A percentile compares a stretch with the other conserved stretches of the same genome.
These are phyloP conservation scores for Agrocybe pediades DNA, from an alignment of 768 basidiomycete genomes.

Conservation along the genomic window DNA sequence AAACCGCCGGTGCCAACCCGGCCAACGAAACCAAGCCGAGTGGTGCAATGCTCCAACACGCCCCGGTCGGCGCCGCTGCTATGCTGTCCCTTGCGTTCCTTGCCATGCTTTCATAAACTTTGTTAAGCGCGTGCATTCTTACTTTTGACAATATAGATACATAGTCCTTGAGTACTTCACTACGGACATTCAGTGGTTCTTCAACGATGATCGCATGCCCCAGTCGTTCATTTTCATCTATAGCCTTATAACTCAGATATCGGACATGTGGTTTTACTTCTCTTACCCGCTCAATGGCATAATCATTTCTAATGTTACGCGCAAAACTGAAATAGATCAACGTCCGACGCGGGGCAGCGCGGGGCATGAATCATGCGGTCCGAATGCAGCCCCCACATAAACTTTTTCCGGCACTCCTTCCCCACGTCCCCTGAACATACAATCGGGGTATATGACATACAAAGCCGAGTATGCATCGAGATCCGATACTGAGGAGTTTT, in stretches of 20 bases:
- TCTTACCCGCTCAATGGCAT: conserved; percentile 15
- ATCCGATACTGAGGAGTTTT: not conserved
- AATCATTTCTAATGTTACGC: conserved; percentile 6
- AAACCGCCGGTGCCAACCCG: not conserved
- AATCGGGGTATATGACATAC: not conserved
- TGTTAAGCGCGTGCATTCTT: not conserved
- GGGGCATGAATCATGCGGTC: not conserved
- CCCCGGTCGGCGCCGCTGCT: conserved; percentile 22
- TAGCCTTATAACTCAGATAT: conserved; percentile 23
- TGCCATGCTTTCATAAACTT: not conserved
- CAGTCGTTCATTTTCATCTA: conserved; percentile 12
- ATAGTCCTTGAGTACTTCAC: conserved; percentile 1
- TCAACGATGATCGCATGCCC: too few relatives aligned
- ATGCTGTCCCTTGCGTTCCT: conserved; percentile 15
- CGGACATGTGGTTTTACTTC: conserved; percentile 22
- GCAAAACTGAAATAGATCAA: too few relatives aligned
- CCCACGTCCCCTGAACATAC: not conserved
- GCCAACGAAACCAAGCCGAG: conserved; percentile 7
- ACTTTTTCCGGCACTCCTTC: not conserved
- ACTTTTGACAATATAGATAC: not conserved
- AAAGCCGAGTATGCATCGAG: conserved; percentile 3
- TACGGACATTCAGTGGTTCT: conserved; percentile 18
- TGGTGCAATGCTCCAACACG: conserved; percentile 20
- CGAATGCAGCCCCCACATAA: not conserved
- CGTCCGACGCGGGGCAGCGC: too few relatives aligned